A percentile compares a stretch with the other conserved stretches of the same genome.
phyloP scores from a whole-genome alignment of 768 basidiomycete species.

The Gautieria morchelliformis region DNA sequence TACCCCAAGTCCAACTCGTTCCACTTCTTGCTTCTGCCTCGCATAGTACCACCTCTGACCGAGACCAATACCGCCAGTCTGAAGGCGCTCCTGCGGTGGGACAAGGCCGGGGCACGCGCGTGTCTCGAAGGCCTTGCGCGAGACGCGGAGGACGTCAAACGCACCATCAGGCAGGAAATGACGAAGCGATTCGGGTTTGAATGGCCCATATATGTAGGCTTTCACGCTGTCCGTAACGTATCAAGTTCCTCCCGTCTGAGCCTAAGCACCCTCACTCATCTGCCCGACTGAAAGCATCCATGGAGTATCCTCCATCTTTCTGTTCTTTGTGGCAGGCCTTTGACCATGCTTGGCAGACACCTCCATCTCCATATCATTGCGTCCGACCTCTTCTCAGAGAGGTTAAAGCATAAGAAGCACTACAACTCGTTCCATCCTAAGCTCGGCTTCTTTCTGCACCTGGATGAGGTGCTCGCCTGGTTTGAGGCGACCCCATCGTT shows the following conservation, averaged over 20 bases:
- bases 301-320: conserved; percentile 46
- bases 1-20: conserved; percentile 73
- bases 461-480: conserved; percentile 75
- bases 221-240: conserved; percentile 54
- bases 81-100: conserved; percentile 41
- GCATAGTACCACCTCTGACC: conserved; percentile 21
- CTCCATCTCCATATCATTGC: conserved; percentile 83
- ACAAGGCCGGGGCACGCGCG: conserved; percentile 43
- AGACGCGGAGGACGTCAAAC: conserved; percentile 45
- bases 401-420: conserved; percentile 80
- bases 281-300: conserved; percentile 39
- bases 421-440: conserved; percentile 87
- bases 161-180: conserved; percentile 76
- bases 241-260: not conserved
- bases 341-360: conserved; percentile 38
- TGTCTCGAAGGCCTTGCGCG: conserved; percentile 44
- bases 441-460: conserved; percentile 71
- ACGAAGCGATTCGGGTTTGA: conserved; percentile 56
- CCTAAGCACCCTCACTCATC: not conserved
- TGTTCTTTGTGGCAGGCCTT: not conserved
- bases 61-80: conserved; percentile 42
- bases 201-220: conserved; percentile 73
- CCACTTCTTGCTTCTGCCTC: conserved; percentile 81
- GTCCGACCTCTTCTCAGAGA: conserved; percentile 57
- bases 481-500: conserved; percentile 56